phyloP scores from a whole-genome alignment of 208 protist genomes.

The Crithidia thermophila region DNA sequence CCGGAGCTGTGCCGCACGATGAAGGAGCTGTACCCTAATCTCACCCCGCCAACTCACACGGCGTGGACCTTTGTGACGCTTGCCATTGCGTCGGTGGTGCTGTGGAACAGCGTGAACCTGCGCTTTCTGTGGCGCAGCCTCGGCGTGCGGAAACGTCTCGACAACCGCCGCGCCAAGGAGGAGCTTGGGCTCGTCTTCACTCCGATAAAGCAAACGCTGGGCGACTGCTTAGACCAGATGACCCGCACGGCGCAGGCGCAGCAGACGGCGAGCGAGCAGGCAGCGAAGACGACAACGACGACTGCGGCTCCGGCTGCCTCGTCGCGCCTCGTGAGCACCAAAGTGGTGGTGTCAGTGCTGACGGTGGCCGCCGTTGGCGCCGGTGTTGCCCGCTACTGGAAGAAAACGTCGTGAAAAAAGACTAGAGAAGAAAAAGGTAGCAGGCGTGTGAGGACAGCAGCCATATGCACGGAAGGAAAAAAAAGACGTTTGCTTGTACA shows the following conservation, averaged over 20 bases:
- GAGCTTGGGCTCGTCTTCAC: slow-evolving; percentile 78
- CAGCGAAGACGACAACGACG: background rate
- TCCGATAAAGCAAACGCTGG: slow-evolving; percentile 74
- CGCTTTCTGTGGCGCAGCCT: slow-evolving; percentile 84
- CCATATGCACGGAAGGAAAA: too few relatives aligned
- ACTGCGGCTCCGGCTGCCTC: background rate
- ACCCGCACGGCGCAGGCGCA: slow-evolving; percentile 56
- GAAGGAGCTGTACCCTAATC: slow-evolving; percentile 74
- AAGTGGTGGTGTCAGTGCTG: slow-evolving; percentile 18
- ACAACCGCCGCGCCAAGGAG: slow-evolving; percentile 54
- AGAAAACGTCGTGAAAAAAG: too few relatives aligned
- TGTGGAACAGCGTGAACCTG: slow-evolving; percentile 59
- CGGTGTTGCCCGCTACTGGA: slow-evolving; percentile 18
- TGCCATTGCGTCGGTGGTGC: slow-evolving; percentile 50
- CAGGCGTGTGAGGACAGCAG: slow-evolving; percentile 8
- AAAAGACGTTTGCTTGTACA: too few relatives aligned
- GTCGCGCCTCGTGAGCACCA: slow-evolving; percentile 7
- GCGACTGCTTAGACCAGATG: slow-evolving; percentile 72
- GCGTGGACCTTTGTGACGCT: slow-evolving; percentile 85
- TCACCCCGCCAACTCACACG: slow-evolving; percentile 76
- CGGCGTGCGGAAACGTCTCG: slow-evolving; percentile 76
- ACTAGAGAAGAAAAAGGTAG: too few relatives aligned
- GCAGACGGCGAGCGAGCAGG: slow-evolving; percentile 10
- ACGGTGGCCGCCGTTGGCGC: slow-evolving; percentile 23
- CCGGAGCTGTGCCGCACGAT: slow-evolving; percentile 74